A percentile compares a stretch with the other conserved stretches of the same genome.
Evolutionary conservation across 192 early-diverging fungal genomes (phyloP).

Genomic region (Martensiomyces pterosporus): DNA sequence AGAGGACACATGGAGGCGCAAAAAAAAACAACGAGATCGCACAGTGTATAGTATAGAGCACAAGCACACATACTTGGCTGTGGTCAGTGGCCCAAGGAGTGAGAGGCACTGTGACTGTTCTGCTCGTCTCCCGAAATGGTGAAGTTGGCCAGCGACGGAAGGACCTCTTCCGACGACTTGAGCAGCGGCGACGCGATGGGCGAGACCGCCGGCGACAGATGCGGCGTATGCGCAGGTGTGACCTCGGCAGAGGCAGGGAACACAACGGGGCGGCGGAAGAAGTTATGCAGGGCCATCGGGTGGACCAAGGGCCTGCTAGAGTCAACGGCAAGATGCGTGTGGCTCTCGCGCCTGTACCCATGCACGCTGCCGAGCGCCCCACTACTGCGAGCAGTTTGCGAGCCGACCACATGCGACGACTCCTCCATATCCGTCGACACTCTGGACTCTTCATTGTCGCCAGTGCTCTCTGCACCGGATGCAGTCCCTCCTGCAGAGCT

Average conservation of each 20-base stretch:
- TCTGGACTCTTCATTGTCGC: too few relatives aligned
- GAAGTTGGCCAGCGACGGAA: background rate
- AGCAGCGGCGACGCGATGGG: slow-evolving; percentile 21
- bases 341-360: slow-evolving; percentile 12
- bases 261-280: slow-evolving; percentile 33
- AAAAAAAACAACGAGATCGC: too few relatives aligned
- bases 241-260: slow-evolving; percentile 42
- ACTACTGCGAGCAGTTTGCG: too few relatives aligned
- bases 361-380: too few relatives aligned
- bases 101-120: too few relatives aligned
- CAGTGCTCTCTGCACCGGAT: background rate
- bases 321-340: slow-evolving; percentile 16
- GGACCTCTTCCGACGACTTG: slow-evolving; percentile 19
- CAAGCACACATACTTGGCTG: too few relatives aligned
- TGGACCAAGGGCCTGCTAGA: slow-evolving; percentile 21
- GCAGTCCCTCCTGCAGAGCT: too few relatives aligned
- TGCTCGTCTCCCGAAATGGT: too few relatives aligned
- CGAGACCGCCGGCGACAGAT: slow-evolving; percentile 16
- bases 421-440: background rate
- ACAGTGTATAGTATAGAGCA: too few relatives aligned
- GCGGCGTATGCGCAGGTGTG: slow-evolving; percentile 26
- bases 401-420: background rate
- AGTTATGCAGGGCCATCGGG: slow-evolving; percentile 20
- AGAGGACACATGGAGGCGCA: too few relatives aligned
- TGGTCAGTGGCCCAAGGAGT: too few relatives aligned